Conservation (phyloP, 2,329 filamentous ascomycete species). For the Fusarium sp. region DNA sequence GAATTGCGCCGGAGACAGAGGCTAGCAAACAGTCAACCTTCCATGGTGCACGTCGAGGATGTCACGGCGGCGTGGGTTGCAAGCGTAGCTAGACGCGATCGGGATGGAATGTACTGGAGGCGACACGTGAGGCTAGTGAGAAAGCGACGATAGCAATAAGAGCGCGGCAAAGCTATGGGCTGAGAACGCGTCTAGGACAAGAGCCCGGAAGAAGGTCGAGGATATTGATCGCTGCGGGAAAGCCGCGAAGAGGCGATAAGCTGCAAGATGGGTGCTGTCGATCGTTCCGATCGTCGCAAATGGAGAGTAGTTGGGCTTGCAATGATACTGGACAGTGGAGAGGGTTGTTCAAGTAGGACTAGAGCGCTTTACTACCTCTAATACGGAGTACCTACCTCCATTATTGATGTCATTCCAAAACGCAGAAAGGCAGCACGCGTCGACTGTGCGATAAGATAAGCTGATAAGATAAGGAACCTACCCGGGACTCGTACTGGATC, state of each 20-base stretch:
- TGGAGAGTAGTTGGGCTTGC: background rate
- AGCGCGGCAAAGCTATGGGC: background rate
- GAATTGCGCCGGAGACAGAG: too few relatives aligned
- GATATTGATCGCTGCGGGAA: background rate
- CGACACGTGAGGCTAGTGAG: background rate
- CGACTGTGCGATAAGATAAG: background rate
- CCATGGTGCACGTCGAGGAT: background rate
- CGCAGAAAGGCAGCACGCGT: background rate
- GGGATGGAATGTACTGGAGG: accelerated
- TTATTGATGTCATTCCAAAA: background rate
- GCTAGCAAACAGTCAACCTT: background rate
- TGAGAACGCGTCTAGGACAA: background rate
- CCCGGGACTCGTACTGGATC: background rate
- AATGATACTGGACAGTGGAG: background rate
- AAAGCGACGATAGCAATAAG: background rate
- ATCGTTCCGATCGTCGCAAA: background rate
- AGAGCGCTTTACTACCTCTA: too few relatives aligned
- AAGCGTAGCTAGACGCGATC: background rate
- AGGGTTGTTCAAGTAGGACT: background rate
- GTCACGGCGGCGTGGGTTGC: too few relatives aligned
- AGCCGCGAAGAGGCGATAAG: background rate
- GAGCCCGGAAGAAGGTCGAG: background rate
- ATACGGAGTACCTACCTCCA: too few relatives aligned
- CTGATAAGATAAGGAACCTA: background rate
- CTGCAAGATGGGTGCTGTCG: background rate